Evolutionary conservation across 2,329 filamentous ascomycete genomes (phyloP), one percentile per base, ranked within the genome.

Genomic region (Alternaria hordeiaustralica): DNA sequence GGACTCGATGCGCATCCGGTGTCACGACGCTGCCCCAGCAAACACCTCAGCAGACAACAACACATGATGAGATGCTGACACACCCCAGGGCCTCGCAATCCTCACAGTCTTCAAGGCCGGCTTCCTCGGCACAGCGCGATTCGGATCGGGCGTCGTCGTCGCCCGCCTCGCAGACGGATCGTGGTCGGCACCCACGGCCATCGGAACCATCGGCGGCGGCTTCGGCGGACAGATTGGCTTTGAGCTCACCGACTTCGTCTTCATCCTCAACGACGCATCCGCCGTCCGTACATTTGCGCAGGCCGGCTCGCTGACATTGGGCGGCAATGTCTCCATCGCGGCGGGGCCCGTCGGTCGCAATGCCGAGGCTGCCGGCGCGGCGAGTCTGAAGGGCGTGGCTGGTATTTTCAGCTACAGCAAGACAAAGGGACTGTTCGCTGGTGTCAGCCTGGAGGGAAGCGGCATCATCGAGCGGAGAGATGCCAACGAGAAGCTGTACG

Each of bases 401-500:
- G 96, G 93, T 57, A 90, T 99, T 54, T 99, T 99, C 84, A 93
- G 92, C 75, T 99, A 99, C 85, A 96, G 92, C 79, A 98, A 97
- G 83, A 99, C 96, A 12, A 98, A 97, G 84, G 96, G 96, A 20
- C 84, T 99, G 30, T 99, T 99, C 73, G 96, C 96, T 6, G 96
- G 96, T 77, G 94, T 99, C 51, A 96, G 92, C 71, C 84, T 99
- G 70, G 96, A 99, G 80, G 96, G 96, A 21, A 95, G 92, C 65
- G 94, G 92, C 57, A 90, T 99, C 69, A 92, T 98, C 67, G 96
- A 99, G 83, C 89, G 96, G 68, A 91, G 94, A 82, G 96, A 99
- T 81, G 96, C 96, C 72, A 99, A 99, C 78, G 92, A 97, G 82
- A 97, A 97, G 83, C 87, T 99, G 65, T 99, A 99, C 80, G 92